Evolutionary conservation across 768 basidiomycete genomes (phyloP).

Genomic region (Leccinellum albellum): DNA sequence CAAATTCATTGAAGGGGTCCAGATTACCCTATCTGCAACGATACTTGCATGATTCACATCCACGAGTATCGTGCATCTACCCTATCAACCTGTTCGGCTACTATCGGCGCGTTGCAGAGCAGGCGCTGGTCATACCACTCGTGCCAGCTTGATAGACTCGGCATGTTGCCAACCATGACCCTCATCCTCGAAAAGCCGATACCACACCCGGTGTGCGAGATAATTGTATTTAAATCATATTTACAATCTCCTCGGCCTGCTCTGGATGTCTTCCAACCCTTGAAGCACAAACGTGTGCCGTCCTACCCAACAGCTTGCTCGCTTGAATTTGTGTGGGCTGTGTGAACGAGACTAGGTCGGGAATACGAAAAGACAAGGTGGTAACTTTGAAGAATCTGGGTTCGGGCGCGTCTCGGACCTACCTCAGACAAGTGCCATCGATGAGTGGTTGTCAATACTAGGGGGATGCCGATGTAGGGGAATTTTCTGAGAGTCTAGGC

Average conservation of each 20-base stretch:
- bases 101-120: neutral
- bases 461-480: no score
- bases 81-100: no score
- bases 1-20: no score
- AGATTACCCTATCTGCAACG: no score
- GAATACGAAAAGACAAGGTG: constrained; percentile 62
- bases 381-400: constrained; percentile 36
- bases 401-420: no score
- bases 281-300: constrained; percentile 56
- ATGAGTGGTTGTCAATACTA: no score
- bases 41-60: no score
- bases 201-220: constrained; percentile 27
- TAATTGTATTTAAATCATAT: no score
- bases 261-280: constrained; percentile 55
- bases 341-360: constrained; percentile 54
- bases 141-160: constrained; percentile 34
- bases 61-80: no score
- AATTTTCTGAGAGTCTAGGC: no score
- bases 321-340: constrained; percentile 73
- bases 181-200: constrained; percentile 42
- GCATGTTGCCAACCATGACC: constrained; percentile 39
- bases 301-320: constrained; percentile 60
- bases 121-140: constrained; percentile 29
- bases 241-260: constrained; percentile 44
- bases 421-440: no score